Evolutionary conservation across 2,329 filamentous ascomycete genomes (phyloP).

Genomic region (Rhynchosporium graminicola): DNA sequence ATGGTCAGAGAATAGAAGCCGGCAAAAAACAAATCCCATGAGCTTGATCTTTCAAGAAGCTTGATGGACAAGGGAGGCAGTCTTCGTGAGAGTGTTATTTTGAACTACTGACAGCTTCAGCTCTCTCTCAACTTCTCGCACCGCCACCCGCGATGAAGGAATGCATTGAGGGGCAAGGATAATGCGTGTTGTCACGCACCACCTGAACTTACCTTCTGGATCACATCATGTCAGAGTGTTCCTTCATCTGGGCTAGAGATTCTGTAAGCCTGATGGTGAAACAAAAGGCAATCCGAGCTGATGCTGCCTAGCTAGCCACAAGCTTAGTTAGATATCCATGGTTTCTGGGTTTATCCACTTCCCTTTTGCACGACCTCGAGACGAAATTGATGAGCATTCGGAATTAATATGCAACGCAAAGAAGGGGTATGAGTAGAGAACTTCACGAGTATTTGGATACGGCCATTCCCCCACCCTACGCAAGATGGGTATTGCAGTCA

Average conservation of each 20-base stretch:
- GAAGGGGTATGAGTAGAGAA: background rate
- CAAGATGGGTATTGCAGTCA: background rate
- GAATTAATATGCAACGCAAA: background rate
- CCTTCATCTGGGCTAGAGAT: background rate
- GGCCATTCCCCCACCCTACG: background rate
- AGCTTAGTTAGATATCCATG: background rate
- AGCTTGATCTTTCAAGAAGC: too few relatives aligned
- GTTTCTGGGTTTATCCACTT: background rate
- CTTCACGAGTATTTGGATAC: constrained; percentile 4
- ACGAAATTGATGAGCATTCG: background rate
- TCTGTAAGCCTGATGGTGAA: background rate
- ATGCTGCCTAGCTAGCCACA: background rate
- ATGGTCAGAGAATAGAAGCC: too few relatives aligned
- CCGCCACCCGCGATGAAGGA: background rate
- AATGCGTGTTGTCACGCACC: background rate
- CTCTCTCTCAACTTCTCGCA: background rate
- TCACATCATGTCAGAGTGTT: constrained; percentile 2
- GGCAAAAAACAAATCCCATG: too few relatives aligned
- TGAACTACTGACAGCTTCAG: too few relatives aligned
- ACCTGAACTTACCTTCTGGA: background rate
- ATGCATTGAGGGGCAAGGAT: background rate
- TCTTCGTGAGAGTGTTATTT: too few relatives aligned
- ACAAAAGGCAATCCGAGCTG: background rate
- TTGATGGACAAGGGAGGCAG: too few relatives aligned
- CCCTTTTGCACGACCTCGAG: background rate